A percentile compares a stretch with the other conserved stretches of the same genome.
Conservation (phyloP, 257 asterid species). For the Solanum rostratum region DNA sequence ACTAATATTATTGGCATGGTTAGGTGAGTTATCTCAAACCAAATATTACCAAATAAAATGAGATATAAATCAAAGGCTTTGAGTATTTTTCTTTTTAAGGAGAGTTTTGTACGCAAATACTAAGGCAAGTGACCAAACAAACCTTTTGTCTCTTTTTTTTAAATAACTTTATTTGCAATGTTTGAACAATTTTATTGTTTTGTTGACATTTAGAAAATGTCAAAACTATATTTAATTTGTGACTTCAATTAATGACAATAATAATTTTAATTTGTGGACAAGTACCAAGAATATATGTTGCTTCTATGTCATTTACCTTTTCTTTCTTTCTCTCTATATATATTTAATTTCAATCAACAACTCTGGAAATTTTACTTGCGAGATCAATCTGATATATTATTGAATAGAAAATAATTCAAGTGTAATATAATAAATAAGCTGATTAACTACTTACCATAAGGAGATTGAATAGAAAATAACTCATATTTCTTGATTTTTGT, state of each 20-base stretch:
- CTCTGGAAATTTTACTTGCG: too few species aligned
- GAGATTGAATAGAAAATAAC: neutral
- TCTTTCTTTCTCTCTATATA: too few species aligned
- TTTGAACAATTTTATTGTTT: neutral
- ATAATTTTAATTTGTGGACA: neutral
- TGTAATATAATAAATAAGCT: too few species aligned
- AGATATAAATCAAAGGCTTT: neutral
- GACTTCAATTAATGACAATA: neutral
- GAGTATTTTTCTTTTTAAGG: neutral
- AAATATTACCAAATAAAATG: constrained; percentile 20
- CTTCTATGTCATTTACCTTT: neutral
- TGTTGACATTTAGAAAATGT: neutral
- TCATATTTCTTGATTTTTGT: neutral
- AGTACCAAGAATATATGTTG: neutral
- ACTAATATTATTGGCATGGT: constrained; percentile 43
- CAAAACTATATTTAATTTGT: neutral
- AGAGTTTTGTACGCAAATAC: neutral
- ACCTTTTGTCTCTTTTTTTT: neutral
- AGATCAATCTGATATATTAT: too few species aligned
- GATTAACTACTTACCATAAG: neutral
- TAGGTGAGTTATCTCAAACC: constrained; percentile 46
- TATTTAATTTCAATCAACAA: too few species aligned
- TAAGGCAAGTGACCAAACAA: neutral
- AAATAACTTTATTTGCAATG: neutral
- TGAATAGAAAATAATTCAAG: too few species aligned